Conservation (phyloP, 2,329 filamentous ascomycete genomes). For the Stachybotrys chlorohalonatus region DNA sequence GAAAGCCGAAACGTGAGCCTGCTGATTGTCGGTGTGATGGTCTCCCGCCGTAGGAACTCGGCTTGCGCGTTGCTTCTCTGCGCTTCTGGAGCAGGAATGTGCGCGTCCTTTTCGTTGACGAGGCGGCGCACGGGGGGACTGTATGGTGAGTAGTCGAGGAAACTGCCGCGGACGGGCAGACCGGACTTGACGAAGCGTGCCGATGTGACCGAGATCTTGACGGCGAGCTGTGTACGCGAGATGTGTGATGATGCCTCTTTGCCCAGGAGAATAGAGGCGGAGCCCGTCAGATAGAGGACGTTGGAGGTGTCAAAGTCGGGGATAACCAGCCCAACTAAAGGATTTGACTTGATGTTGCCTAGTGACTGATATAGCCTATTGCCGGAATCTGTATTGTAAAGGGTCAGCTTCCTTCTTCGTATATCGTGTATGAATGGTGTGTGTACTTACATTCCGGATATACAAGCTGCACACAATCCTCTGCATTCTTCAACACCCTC, state of each 20-base stretch:
- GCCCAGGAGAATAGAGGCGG: constrained; percentile 56
- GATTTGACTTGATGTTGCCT: constrained; percentile 63
- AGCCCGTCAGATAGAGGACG: constrained; percentile 67
- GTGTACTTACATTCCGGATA: constrained; percentile 61
- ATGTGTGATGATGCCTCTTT: constrained; percentile 52
- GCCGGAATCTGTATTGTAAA: constrained; percentile 46
- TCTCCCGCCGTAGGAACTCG: constrained; percentile 46
- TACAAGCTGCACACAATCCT: constrained; percentile 40
- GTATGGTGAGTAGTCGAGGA: constrained; percentile 61
- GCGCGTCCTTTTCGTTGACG: constrained; percentile 38
- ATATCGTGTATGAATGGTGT: background rate
- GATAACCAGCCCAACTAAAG: constrained; percentile 59
- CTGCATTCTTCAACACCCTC: constrained; percentile 51
- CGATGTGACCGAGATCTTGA: constrained; percentile 55
- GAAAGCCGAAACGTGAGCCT: constrained; percentile 47
- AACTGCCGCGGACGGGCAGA: constrained; percentile 57
- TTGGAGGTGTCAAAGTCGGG: constrained; percentile 67
- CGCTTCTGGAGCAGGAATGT: constrained; percentile 2
- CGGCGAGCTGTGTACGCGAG: constrained; percentile 61
- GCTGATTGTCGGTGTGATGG: constrained; percentile 57
- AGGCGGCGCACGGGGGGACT: constrained; percentile 66
- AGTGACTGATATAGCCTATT: constrained; percentile 79
- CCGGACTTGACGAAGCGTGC: constrained; percentile 55
- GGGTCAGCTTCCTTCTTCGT: background rate
- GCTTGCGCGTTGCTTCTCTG: constrained; percentile 28